Evolutionary conservation across 2,329 filamentous ascomycete species (phyloP).

Genomic region (Septoria petroselini): DNA sequence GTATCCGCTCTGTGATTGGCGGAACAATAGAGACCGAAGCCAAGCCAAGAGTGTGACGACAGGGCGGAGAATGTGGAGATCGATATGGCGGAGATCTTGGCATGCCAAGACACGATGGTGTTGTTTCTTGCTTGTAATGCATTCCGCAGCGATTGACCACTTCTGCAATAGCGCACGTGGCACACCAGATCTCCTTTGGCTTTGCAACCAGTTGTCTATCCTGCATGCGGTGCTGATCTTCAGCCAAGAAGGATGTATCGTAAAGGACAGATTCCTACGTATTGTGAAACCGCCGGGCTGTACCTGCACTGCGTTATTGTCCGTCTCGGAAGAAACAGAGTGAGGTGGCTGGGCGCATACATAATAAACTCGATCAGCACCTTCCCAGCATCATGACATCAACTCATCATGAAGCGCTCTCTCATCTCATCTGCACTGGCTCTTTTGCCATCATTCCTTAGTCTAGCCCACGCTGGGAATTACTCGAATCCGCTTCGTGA

Average conservation of each 20-base stretch:
- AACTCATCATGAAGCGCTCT: slow-evolving; percentile 5
- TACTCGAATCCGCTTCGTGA: slow-evolving; percentile 55
- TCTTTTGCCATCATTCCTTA: background rate
- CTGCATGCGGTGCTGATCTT: background rate
- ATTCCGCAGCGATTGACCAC: background rate
- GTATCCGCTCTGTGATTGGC: background rate
- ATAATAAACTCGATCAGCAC: background rate
- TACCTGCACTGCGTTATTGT: slow-evolving; percentile 2
- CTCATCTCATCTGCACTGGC: background rate
- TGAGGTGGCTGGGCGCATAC: background rate
- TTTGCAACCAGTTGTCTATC: background rate
- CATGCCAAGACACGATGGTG: background rate
- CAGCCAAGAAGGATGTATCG: slow-evolving; percentile 3
- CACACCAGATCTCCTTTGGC: background rate
- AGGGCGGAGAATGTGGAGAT: background rate
- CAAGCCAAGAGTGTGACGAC: background rate
- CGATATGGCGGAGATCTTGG: background rate
- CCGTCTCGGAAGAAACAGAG: slow-evolving; percentile 5
- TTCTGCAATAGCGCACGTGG: background rate
- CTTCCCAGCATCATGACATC: background rate
- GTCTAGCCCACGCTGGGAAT: slow-evolving; percentile 19
- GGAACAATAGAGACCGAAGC: background rate
- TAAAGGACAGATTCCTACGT: background rate
- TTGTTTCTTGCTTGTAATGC: background rate
- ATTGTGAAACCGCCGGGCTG: background rate